Evolutionary conservation across 2,329 filamentous ascomycete genomes (phyloP).

Genomic region (Hirsutella minnesotensis): DNA sequence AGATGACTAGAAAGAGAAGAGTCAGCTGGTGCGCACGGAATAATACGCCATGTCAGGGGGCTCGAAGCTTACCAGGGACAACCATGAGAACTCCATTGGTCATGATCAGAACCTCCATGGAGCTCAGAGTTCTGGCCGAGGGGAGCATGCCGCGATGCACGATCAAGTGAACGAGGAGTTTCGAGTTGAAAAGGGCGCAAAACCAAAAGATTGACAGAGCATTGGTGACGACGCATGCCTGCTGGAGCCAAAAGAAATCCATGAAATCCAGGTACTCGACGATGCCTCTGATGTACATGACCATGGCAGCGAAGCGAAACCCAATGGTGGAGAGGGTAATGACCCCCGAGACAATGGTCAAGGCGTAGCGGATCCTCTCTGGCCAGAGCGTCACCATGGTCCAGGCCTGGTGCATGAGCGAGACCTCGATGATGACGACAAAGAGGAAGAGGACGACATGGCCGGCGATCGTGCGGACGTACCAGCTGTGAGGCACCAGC

Average conservation of each 20-base stretch:
- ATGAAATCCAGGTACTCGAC: constrained; percentile 12
- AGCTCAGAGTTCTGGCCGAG: constrained; percentile 26
- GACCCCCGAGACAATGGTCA: constrained; percentile 19
- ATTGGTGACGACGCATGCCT: constrained; percentile 26
- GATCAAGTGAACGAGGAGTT: constrained; percentile 36
- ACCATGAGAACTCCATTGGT: constrained; percentile 46
- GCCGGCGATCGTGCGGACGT: constrained; percentile 27
- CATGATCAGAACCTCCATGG: constrained; percentile 43
- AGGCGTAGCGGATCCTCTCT: constrained; percentile 16
- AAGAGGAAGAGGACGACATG: constrained; percentile 16
- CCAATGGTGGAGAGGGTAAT: constrained; percentile 20
- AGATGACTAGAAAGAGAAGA: constrained; percentile 27
- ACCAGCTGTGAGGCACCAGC: constrained; percentile 28
- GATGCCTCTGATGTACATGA: constrained; percentile 23
- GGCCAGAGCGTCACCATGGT: constrained; percentile 39
- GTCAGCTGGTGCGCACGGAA: not conserved
- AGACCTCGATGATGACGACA: constrained; percentile 30
- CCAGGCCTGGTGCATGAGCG: constrained; percentile 41
- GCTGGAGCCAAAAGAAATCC: constrained; percentile 22
- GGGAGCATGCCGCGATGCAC: constrained; percentile 35
- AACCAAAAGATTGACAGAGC: constrained; percentile 37
- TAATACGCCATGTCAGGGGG: not conserved
- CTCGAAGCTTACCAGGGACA: constrained; percentile 31
- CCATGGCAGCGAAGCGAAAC: constrained; percentile 20
- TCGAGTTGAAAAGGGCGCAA: constrained; percentile 41